Percentiles rank a stretch among this genome's conserved stretches.
phyloP scores from a whole-genome alignment of 441 rosid species.

The Metrosideros polymorpha region DNA sequence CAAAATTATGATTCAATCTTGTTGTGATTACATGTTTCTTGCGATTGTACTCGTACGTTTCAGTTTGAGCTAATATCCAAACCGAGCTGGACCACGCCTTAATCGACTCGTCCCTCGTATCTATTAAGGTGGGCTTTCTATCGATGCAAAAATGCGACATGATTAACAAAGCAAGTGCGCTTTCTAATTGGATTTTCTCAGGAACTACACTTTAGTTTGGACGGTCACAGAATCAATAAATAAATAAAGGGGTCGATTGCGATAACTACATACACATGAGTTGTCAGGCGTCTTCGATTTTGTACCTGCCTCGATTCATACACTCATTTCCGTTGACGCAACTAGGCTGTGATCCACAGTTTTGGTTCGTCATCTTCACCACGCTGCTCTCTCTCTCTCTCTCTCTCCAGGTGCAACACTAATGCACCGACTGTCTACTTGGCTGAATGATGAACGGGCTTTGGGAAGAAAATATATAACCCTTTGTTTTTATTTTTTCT shows the following conservation, averaged over 20 bases:
- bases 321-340: background rate
- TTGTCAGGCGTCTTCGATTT: no score
- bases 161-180: background rate
- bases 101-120: background rate
- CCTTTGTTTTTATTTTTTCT: background rate
- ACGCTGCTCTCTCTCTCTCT: background rate
- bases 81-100: background rate
- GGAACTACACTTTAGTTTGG: background rate
- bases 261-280: no score
- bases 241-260: no score
- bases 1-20: background rate
- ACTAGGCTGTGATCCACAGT: background rate
- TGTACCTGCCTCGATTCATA: background rate
- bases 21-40: background rate
- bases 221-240: no score
- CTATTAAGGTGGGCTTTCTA: background rate
- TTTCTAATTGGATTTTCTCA: background rate
- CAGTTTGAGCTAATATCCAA: background rate
- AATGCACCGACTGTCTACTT: background rate
- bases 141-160: background rate
- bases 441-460: background rate
- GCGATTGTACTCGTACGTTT: background rate
- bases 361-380: slow-evolving; percentile 7
- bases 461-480: background rate
- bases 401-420: background rate